Base-by-base conservation (phyloP, 1,139 yeast species). In the Suhomyces taliae region DNA sequence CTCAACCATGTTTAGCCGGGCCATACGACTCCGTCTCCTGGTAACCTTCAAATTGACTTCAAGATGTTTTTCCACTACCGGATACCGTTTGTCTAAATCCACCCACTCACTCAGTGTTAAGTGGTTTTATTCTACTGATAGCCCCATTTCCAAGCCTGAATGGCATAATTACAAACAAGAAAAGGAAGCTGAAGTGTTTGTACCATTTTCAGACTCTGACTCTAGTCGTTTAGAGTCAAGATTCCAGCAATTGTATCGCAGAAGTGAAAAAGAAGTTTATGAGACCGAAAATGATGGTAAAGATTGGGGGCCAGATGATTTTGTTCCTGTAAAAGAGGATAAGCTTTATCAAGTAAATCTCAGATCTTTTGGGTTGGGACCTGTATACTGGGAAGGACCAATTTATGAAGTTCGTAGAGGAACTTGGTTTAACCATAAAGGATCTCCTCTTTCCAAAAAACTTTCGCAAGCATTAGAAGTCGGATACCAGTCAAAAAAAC, bases 311-410 rank as follows among this genome's bases (percentile, higher is more conserved):
- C 31, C 26, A 6, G 34, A 19, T 35, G 33, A 19, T 15, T 43
- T 14, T 12, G 44, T 47, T 6, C 37, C 26, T 59, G 97, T 91
- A 4, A 86, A 86, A 58, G 97, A 90, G 57, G 99, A 91, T 58
- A 79, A 81, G 32, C 67, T 91, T 37, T 88, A 87, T 57, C 81
- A 83, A 56, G 97, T 90, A 2, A 81, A 89, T 58, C 53, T 91
- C 29, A 54, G 62, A 2, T 64, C 68, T 7, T 75, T 82, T 62
- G 76, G 76, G 45, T 64, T 91, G 55, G 55, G 69, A 1, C 96
- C 98, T 0, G 78, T 85, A 0, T 91, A 85, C 62, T 91, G 98
- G 98, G 85, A 82, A 3, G 98, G 98, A 1, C 95, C 97, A 0
- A 69, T 74, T 1, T 93, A 83, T 60, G 93, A 87, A 52, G 88